Evolutionary conservation across 169 alveolate genomes (phyloP).

Genomic region (Eimeria falciformis): DNA sequence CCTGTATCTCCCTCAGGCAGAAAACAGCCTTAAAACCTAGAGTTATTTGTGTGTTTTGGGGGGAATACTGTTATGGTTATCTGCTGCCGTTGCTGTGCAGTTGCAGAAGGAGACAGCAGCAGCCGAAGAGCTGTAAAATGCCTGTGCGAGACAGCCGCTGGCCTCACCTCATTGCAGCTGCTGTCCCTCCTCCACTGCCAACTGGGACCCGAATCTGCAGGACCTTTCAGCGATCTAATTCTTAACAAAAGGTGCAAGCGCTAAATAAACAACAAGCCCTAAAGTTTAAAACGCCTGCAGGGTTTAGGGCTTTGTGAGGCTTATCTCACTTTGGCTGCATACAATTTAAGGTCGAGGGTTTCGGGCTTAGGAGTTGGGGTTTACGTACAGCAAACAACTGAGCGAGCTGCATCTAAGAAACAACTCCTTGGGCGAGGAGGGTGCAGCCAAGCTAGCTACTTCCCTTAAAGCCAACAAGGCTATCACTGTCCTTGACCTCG

Average conservation of each 20-base stretch:
- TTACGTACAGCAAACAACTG: conserved; percentile 1
- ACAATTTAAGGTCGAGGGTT: too few species aligned
- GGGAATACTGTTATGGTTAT: not conserved
- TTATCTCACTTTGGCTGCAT: too few species aligned
- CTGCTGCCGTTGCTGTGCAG: not conserved
- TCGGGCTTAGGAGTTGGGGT: too few species aligned
- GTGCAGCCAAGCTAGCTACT: conserved; percentile 18
- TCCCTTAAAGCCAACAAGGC: conserved; percentile 6
- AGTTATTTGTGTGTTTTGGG: too few species aligned
- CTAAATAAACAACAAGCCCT: not conserved
- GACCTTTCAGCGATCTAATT: conserved; percentile 7
- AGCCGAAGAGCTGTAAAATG: not conserved
- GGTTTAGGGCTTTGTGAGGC: not conserved
- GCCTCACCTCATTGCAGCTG: conserved; percentile 2
- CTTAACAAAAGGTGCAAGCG: not conserved
- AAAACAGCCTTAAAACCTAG: too few species aligned
- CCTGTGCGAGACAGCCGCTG: conserved; percentile 1
- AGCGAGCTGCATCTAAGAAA: conserved; percentile 8
- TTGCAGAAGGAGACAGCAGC: conserved; percentile 15
- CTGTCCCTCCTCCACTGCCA: conserved; percentile 46
- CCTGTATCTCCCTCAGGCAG: too few species aligned
- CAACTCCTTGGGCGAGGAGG: conserved; percentile 48
- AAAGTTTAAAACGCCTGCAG: not conserved
- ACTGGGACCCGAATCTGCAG: conserved; percentile 8
- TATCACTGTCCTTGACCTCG: conserved; percentile 18